Conservation (phyloP, 2,329 filamentous ascomycete species). For the Fusarium sambucinum region DNA sequence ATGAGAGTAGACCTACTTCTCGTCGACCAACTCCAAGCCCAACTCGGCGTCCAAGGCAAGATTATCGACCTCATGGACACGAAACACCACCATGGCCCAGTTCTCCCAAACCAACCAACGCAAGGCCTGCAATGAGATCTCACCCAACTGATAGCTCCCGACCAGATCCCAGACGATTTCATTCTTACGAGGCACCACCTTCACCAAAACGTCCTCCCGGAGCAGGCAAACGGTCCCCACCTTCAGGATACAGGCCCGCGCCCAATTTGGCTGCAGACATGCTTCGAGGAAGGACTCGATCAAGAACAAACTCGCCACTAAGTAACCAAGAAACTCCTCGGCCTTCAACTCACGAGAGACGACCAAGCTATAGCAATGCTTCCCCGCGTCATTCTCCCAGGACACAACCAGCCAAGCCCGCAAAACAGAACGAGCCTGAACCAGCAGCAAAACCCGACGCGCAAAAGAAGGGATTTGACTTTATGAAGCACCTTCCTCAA, state of each 20-base stretch:
- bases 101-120: neutral
- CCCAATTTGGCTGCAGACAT: conserved; percentile 23
- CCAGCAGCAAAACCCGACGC: neutral
- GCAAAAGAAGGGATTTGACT: conserved; percentile 15
- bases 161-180: conserved; percentile 22
- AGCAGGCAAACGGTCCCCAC: conserved; percentile 19
- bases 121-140: conserved; percentile 27
- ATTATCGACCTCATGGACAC: neutral
- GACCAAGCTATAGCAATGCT: neutral
- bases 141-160: conserved; percentile 36
- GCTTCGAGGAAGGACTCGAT: conserved; percentile 21
- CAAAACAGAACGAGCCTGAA: neutral
- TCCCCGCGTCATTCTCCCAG: conserved; percentile 1
- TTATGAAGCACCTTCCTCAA: conserved; percentile 44
- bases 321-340: neutral
- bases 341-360: neutral
- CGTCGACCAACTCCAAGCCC: conserved; percentile 29
- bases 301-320: conserved; percentile 25
- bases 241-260: conserved; percentile 22
- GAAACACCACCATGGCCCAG: conserved; percentile 11
- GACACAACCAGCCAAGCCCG: neutral
- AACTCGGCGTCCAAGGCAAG: conserved; percentile 11
- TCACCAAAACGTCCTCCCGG: conserved; percentile 15
- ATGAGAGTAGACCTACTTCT: conserved; percentile 36
- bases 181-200: conserved; percentile 35